phyloP scores from a whole-genome alignment of 2,329 filamentous ascomycete genomes.

The Penicillium sp. region DNA sequence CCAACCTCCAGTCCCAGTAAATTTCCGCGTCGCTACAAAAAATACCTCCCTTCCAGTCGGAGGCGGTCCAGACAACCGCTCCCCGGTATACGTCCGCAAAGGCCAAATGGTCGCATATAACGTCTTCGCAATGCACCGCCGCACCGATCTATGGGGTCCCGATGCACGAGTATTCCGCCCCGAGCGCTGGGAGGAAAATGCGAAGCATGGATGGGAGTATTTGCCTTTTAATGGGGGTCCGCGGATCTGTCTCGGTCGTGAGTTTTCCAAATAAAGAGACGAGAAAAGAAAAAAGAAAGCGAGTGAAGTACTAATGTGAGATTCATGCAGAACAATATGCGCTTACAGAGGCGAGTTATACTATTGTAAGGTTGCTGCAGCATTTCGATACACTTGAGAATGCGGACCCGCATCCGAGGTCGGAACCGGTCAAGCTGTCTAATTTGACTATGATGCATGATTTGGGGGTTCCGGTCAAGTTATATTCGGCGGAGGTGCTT shows the following conservation, averaged over 20 bases:
- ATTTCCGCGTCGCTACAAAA: conserved; percentile 41
- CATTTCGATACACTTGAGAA: conserved; percentile 37
- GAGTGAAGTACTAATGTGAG: background rate
- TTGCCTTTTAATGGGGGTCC: conserved; percentile 41
- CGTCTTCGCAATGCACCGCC: conserved; percentile 70
- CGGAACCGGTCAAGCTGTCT: conserved; percentile 30
- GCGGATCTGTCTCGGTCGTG: conserved; percentile 42
- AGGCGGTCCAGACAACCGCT: conserved; percentile 58
- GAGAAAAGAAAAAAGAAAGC: too few relatives aligned
- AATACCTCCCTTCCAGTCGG: conserved; percentile 48
- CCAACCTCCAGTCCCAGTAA: conserved; percentile 47
- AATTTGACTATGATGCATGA: conserved; percentile 35
- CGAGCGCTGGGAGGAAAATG: conserved; percentile 49
- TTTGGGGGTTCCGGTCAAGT: conserved; percentile 27
- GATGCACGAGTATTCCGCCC: conserved; percentile 49
- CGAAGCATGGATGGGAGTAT: conserved; percentile 37
- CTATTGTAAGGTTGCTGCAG: conserved; percentile 39
- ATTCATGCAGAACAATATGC: conserved; percentile 40
- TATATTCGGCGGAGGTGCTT: conserved; percentile 19
- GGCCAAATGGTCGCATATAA: conserved; percentile 65
- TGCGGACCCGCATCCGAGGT: conserved; percentile 28
- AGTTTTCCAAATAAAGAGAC: conserved; percentile 14
- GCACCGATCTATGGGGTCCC: conserved; percentile 48
- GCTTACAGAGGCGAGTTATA: conserved; percentile 43
- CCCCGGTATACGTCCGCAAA: conserved; percentile 65